Conservation (phyloP, 169 alveolate species). For the Eimeria mitis region DNA sequence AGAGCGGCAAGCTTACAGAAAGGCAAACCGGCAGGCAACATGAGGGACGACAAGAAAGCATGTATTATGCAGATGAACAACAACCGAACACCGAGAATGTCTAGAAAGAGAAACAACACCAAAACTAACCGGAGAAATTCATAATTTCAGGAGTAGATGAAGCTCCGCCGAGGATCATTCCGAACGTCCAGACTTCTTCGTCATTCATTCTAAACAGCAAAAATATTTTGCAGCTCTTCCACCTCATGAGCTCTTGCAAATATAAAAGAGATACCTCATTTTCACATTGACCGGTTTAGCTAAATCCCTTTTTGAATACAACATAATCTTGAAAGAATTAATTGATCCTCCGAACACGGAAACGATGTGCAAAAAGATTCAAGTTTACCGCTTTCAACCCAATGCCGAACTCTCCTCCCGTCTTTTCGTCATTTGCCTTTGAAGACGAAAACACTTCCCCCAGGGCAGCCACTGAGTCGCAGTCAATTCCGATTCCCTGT, state of each 20-base stretch:
- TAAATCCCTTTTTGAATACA: conserved; percentile 25
- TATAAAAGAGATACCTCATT: conserved; percentile 5
- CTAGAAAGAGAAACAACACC: not conserved
- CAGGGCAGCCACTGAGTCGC: conserved; percentile 62
- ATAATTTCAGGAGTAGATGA: not conserved
- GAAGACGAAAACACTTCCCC: conserved; percentile 79
- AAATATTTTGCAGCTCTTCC: not conserved
- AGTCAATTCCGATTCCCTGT: conserved; percentile 74
- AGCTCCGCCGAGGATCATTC: not conserved
- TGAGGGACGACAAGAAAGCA: not conserved
- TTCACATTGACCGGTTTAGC: not conserved
- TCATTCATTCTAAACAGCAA: conserved; percentile 28
- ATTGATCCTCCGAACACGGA: not conserved
- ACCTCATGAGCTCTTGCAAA: not conserved
- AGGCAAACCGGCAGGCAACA: no score
- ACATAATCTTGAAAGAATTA: conserved; percentile 16
- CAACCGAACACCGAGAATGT: not conserved
- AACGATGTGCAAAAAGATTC: not conserved
- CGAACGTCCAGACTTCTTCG: conserved; percentile 47
- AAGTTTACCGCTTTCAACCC: conserved; percentile 76
- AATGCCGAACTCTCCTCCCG: conserved; percentile 82
- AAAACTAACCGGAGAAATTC: conserved; percentile 36
- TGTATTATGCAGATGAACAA: not conserved
- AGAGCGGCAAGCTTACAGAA: no score
- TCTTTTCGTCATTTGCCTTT: conserved; percentile 56